A percentile compares a stretch with the other conserved stretches of the same genome.
Conservation (phyloP, 108 stramenopile genomes). For the Discostella pseudostelligera region DNA sequence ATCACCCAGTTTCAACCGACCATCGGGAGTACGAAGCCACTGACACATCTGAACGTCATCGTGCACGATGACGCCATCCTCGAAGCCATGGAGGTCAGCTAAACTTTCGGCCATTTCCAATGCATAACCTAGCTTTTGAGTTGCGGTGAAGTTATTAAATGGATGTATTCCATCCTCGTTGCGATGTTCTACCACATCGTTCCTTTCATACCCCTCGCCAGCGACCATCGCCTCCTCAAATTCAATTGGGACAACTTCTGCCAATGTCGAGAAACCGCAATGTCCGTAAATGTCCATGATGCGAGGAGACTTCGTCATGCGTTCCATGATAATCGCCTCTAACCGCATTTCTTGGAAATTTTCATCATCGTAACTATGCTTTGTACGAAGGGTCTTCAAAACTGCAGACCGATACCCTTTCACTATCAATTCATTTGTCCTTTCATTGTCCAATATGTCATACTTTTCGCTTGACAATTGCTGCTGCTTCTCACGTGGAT, state of each 20-base stretch:
- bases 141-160: constrained; percentile 55
- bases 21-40: constrained; percentile 65
- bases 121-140: constrained; percentile 65
- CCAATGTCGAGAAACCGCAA: constrained; percentile 59
- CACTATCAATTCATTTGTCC: constrained; percentile 19
- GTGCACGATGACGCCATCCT: constrained; percentile 66
- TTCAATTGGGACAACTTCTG: constrained; percentile 61
- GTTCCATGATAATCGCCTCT: constrained; percentile 77
- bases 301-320: constrained; percentile 56
- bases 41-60: constrained; percentile 83
- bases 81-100: constrained; percentile 71
- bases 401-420: constrained; percentile 35
- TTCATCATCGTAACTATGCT: constrained; percentile 22
- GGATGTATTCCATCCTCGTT: constrained; percentile 50
- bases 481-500: constrained; percentile 13
- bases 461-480: constrained; percentile 2
- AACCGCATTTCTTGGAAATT: constrained; percentile 30
- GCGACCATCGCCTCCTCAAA: constrained; percentile 53
- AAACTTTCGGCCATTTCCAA: constrained; percentile 67
- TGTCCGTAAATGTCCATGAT: constrained; percentile 74
- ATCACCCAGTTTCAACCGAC: constrained; percentile 68
- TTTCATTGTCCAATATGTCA: constrained; percentile 21
- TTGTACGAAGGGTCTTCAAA: constrained; percentile 52
- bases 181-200: constrained; percentile 44
- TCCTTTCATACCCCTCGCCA: constrained; percentile 36